A percentile compares a stretch with the other conserved stretches of the same genome.
These are phyloP conservation scores for Nannochloris sp. DNA, from an alignment of 139 green algal genomes.

Conservation along the genomic window DNA sequence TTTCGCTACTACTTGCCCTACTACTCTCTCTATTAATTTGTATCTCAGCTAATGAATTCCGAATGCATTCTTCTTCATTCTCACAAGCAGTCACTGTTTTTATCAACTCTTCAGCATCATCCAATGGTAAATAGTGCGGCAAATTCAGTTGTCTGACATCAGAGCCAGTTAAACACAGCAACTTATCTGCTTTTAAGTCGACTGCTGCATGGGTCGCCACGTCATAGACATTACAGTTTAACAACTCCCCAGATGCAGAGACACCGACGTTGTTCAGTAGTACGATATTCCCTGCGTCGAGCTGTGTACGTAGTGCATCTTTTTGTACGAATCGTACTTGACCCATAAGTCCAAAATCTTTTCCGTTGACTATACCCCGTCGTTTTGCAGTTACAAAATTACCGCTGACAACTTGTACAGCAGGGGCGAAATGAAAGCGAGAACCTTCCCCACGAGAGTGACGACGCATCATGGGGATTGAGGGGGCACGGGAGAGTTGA, in stretches of 20 bases:
- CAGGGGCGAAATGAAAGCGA: slow-evolving; percentile 28
- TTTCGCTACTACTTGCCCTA: not conserved
- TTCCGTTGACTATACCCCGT: slow-evolving; percentile 78
- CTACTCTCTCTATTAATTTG: not conserved
- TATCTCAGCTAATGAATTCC: not conserved
- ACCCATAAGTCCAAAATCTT: slow-evolving; percentile 70
- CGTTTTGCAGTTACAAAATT: slow-evolving; percentile 91
- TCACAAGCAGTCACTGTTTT: not conserved
- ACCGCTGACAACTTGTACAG: slow-evolving; percentile 63
- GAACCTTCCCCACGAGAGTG: slow-evolving; percentile 55
- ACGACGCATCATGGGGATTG: slow-evolving; percentile 73
- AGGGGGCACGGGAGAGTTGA: slow-evolving; percentile 56
- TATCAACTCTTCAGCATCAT: slow-evolving; percentile 51
- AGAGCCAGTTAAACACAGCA: slow-evolving; percentile 76
- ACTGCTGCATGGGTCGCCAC: slow-evolving; percentile 50
- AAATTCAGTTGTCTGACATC: slow-evolving; percentile 50
- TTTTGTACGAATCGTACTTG: slow-evolving; percentile 70
- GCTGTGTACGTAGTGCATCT: slow-evolving; percentile 64
- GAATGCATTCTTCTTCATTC: not conserved
- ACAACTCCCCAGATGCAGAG: slow-evolving; percentile 68
- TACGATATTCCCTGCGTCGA: slow-evolving; percentile 79
- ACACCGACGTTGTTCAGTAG: slow-evolving; percentile 79
- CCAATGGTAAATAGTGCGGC: slow-evolving; percentile 68
- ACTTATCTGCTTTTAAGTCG: slow-evolving; percentile 87
- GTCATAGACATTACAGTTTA: slow-evolving; percentile 95